Conservation (phyloP, 1,284 basidiomycete genomes). For the Afroboletus lepidellus region DNA sequence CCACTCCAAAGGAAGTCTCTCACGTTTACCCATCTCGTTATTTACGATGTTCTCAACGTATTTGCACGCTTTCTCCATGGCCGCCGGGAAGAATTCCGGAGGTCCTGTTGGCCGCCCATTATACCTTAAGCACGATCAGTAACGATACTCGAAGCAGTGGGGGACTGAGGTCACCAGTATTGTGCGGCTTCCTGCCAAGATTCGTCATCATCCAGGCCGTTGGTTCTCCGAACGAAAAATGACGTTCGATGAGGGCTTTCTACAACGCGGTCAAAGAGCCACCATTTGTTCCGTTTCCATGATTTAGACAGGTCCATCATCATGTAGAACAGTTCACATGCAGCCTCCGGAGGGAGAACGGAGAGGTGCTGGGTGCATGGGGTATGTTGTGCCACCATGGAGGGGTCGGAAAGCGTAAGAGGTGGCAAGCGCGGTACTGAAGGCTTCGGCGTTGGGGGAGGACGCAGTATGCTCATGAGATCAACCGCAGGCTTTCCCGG, state of each 20-base stretch:
- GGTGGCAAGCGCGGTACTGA: constrained; percentile 47
- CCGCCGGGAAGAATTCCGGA: constrained; percentile 60
- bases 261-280: constrained; percentile 77
- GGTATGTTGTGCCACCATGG: constrained; percentile 65
- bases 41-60: constrained; percentile 80
- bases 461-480: constrained; percentile 56
- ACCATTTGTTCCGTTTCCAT: constrained; percentile 82
- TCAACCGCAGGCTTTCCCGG: constrained; percentile 39
- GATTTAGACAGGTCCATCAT: constrained; percentile 60
- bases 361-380: constrained; percentile 76
- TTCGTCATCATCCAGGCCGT: constrained; percentile 42
- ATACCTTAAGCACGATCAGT: constrained; percentile 55
- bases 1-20: constrained; percentile 75
- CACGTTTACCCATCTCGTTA: constrained; percentile 60
- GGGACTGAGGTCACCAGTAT: constrained; percentile 50
- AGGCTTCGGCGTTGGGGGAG: constrained; percentile 45
- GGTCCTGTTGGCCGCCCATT: constrained; percentile 64
- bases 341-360: constrained; percentile 67
- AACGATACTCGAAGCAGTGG: neutral
- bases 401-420: constrained; percentile 53
- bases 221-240: constrained; percentile 62
- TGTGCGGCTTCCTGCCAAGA: constrained; percentile 63
- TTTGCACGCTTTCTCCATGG: constrained; percentile 78
- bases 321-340: constrained; percentile 66
- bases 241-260: constrained; percentile 83